These are phyloP conservation scores for Sclerotinia sclerotiorum DNA, from an alignment of 2,329 filamentous ascomycete species.

Conservation along the genomic window DNA sequence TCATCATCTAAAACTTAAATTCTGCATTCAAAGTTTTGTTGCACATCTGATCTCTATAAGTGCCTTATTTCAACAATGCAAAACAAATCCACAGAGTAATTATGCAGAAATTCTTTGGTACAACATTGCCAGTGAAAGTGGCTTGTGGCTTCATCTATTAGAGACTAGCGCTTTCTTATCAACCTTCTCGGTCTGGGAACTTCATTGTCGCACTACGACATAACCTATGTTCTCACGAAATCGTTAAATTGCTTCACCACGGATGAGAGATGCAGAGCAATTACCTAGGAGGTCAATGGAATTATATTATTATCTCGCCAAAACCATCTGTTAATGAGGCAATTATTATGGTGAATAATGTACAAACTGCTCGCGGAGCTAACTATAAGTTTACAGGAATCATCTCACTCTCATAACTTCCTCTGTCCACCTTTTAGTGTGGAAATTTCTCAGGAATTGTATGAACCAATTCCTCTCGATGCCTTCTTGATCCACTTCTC, in stretches of 20 bases:
- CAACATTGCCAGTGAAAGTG: not conserved
- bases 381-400: slow-evolving; percentile 4
- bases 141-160: not conserved
- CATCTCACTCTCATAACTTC: not conserved
- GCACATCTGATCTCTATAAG: too few relatives aligned
- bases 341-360: slow-evolving; percentile 7
- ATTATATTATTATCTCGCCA: not conserved
- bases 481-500: slow-evolving; percentile 28
- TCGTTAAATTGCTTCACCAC: too few relatives aligned
- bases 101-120: not conserved
- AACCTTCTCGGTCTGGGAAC: not conserved
- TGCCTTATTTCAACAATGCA: too few relatives aligned
- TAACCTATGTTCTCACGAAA: not conserved
- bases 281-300: not conserved
- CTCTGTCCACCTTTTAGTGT: not conserved
- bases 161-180: not conserved
- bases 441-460: not conserved
- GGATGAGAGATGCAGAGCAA: not conserved
- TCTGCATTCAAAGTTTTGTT: too few relatives aligned
- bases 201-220: slow-evolving; percentile 4
- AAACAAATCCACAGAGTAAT: too few relatives aligned
- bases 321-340: not conserved
- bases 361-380: not conserved
- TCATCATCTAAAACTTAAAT: too few relatives aligned
- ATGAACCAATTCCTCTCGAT: slow-evolving; percentile 1